Evolutionary conservation across 441 rosid genomes (phyloP), one percentile per base, ranked within the genome.

Genomic region (Arabidopsis hybrid): DNA sequence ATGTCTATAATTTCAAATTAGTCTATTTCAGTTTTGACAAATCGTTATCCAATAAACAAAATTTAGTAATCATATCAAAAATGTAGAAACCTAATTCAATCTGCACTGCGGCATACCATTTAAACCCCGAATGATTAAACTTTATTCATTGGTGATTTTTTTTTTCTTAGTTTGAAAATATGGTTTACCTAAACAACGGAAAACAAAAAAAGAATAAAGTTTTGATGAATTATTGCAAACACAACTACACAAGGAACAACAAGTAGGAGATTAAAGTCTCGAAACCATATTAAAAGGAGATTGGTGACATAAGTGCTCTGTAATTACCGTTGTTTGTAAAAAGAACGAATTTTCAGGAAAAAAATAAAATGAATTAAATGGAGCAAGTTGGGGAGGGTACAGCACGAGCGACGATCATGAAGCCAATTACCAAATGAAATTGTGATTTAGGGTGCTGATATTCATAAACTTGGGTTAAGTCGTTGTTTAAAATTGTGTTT

Each of bases 361-460:
- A 12, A 16, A 3, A 46, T 52, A 49, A 7, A 34, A 34, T 26
- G 64, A 69, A 69, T 53, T 75, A 53, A 75, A 75, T 75, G 74
- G 74, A 69, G 70, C 50, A 55, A 69, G 74, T 75, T 75, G n/a
- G 36, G 79, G 74, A 75, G 79, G 79, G 79, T 17, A 61, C 74
- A 75, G 58, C 79, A 61, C 79, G 74, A 75, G 59, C 74, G 60
- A 75, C 79, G 79, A 75, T 75, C 70, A 62, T 69, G 79, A 75
- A 62, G 26, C 26, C 26, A 21, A 21, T 21, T 21, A 36, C 38
- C 31, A 69, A 36, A 69, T 38, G 46, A 55, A 69, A 45, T 31
- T 36, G 55, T 34, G 63, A 34, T 21, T 21, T 21, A 21, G 10
- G 71, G 12, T 57, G 29, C 38, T 36, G 2, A 32, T 64, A 14